Base-by-base conservation (phyloP, 1,139 yeast species). In the Pichia sp. region DNA sequence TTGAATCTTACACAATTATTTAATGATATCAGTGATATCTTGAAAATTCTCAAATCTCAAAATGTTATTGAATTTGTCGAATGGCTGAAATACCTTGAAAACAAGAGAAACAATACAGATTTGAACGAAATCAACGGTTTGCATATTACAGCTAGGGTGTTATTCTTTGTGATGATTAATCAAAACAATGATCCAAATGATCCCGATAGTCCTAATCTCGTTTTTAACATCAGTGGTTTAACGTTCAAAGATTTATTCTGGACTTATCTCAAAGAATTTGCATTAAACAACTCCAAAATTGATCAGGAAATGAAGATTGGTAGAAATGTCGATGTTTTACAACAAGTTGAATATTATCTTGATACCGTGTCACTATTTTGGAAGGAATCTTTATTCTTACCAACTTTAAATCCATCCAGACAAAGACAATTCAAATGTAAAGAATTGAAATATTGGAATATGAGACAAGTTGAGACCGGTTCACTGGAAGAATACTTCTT, bases 351-450 rank as follows among this genome's bases (percentile, higher is more conserved):
- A 34, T 47, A 42, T 39, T 50, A 47, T 35, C 11, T 50, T 22
- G 53, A 50, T 32, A 42, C 45, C 2, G 38, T 50, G 19, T 42
- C 53, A 17, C 19, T 41, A n/a, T 33, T 50, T n/a, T 50, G 46
- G 40, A 50, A 42, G 31, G 53, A 50, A 30, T 19, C 36, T 4
- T 9, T 45, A 3, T 41, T 44, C 18, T 22, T 50, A 17, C 51
- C 53, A 15, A 39, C 51, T 14, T 37, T 50, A 10, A 91, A 91
- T 60, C 81, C 88, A 22, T 81, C 96, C 46, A 76, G 96, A 45
- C 93, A 88, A 60, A 78, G 96, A 54, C 96, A 89, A 60, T 72
- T 79, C 57, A 67, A 84, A 63, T 64, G 81, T 58, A 71, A 83
- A 63, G 67, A 76, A 61, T 58, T 80, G 55, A 58, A 79, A 8